Evolutionary conservation across 805 yeast genomes (phyloP).

Genomic region (Starmera dryadoides): DNA sequence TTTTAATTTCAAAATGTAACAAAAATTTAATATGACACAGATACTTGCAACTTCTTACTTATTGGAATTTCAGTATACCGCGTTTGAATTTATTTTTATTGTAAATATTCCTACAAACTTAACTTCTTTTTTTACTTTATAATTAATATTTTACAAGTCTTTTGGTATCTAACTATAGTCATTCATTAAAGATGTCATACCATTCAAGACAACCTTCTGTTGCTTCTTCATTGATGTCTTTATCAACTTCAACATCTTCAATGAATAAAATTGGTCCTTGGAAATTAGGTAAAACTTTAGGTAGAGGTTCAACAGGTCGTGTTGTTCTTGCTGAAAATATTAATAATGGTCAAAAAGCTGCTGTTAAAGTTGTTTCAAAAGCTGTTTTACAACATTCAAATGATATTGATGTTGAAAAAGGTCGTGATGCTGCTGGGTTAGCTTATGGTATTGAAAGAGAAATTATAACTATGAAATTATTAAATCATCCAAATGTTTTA

Average conservation of each 20-base stretch:
- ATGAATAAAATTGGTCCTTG: conserved; percentile 65
- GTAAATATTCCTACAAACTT: too few species aligned
- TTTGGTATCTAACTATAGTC: too few species aligned
- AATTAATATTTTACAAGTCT: too few species aligned
- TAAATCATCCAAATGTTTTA: conserved; percentile 90
- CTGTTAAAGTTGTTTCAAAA: conserved; percentile 77
- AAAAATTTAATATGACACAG: too few species aligned
- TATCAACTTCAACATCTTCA: conserved; percentile 36
- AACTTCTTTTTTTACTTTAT: too few species aligned
- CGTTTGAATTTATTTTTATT: too few species aligned
- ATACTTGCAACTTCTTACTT: too few species aligned
- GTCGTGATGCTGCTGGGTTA: conserved; percentile 49
- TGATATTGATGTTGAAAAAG: conserved; percentile 21
- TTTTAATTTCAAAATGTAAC: too few species aligned
- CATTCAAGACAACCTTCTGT: conserved; percentile 52
- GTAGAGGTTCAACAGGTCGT: conserved; percentile 79
- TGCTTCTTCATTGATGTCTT: conserved; percentile 46
- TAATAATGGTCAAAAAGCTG: conserved; percentile 67
- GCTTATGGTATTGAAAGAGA: conserved; percentile 97
- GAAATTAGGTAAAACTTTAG: conserved; percentile 72
- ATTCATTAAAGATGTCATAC: conserved; percentile 24
- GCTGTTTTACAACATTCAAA: conserved; percentile 34
- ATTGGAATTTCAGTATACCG: too few species aligned
- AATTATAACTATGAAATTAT: conserved; percentile 92
- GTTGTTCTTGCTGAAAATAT: conserved; percentile 69